These are phyloP conservation scores for Chondrus crispus DNA, from an alignment of 23 red algal genomes.

Conservation along the genomic window DNA sequence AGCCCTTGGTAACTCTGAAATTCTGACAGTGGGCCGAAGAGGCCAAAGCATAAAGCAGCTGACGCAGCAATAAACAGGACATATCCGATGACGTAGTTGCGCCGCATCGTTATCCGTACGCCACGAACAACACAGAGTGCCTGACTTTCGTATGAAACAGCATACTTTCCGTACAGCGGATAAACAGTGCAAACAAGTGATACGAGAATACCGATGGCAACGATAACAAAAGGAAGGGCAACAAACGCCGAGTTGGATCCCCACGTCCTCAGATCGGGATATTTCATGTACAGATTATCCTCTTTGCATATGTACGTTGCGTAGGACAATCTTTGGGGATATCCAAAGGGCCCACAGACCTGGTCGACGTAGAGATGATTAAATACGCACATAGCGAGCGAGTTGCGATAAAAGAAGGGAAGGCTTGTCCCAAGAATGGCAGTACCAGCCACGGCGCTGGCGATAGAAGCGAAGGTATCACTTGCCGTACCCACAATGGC, in stretches of 20 bases:
- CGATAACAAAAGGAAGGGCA: conserved; percentile 71
- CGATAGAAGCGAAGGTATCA: conserved; percentile 68
- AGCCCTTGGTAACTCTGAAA: conserved; percentile 35
- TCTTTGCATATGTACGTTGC: conserved; percentile 59
- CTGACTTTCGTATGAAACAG: neutral
- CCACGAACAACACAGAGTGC: neutral
- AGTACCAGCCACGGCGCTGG: conserved; percentile 17
- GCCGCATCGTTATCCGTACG: neutral
- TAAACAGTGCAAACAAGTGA: conserved; percentile 14
- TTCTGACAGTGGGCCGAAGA: conserved; percentile 50
- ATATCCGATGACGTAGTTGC: neutral
- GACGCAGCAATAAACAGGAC: neutral
- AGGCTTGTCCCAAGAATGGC: conserved; percentile 52
- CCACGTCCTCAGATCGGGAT: conserved; percentile 31
- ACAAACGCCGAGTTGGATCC: conserved; percentile 60
- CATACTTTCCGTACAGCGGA: neutral
- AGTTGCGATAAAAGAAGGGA: conserved; percentile 59
- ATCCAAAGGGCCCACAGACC: conserved; percentile 68
- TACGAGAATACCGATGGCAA: neutral
- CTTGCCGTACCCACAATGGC: conserved; percentile 38
- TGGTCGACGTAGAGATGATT: conserved; percentile 66
- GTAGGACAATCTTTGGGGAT: conserved; percentile 49
- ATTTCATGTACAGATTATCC: conserved; percentile 34
- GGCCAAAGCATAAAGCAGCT: conserved; percentile 25
- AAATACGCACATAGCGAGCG: conserved; percentile 62